Conservation (phyloP, 2,329 filamentous ascomycete genomes). For the Lasiodiplodia sp. region DNA sequence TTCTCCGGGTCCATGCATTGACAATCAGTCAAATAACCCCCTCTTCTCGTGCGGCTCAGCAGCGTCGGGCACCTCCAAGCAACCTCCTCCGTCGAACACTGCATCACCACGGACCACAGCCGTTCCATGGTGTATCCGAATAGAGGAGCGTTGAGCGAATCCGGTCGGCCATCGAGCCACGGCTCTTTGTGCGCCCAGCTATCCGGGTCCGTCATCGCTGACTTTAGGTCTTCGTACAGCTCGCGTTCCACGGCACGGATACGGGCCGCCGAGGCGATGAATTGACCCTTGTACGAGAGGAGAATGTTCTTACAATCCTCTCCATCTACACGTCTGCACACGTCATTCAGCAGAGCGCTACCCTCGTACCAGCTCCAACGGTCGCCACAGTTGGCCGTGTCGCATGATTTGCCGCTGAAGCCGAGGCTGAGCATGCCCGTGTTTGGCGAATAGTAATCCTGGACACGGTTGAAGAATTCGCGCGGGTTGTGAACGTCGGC, state of each 20-base stretch:
- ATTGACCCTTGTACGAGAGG: conserved; percentile 57
- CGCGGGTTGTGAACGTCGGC: conserved; percentile 50
- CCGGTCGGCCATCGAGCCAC: conserved; percentile 36
- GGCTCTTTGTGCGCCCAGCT: conserved; percentile 41
- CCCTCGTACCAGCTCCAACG: conserved; percentile 50
- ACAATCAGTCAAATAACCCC: conserved; percentile 39
- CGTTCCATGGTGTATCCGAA: conserved; percentile 43
- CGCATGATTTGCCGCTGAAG: conserved; percentile 47
- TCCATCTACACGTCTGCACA: conserved; percentile 33
- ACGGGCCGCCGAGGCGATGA: conserved; percentile 54
- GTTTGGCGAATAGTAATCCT: conserved; percentile 48
- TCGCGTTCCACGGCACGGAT: conserved; percentile 47
- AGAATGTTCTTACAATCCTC: conserved; percentile 45
- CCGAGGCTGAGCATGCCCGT: conserved; percentile 58
- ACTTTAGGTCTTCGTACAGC: conserved; percentile 45
- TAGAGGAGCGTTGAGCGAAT: conserved; percentile 39
- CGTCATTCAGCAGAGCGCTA: conserved; percentile 47
- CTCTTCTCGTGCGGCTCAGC: conserved; percentile 38
- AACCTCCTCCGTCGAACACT: conserved; percentile 39
- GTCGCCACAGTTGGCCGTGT: conserved; percentile 50
- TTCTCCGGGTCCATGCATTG: conserved; percentile 39
- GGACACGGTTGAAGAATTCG: conserved; percentile 48
- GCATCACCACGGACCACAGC: conserved; percentile 41
- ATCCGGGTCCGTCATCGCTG: conserved; percentile 36
- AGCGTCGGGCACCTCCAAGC: conserved; percentile 41